Evolutionary conservation across 2,329 filamentous ascomycete genomes (phyloP), one percentile per base, ranked within the genome.

Genomic region (Ceratocystis papillata): DNA sequence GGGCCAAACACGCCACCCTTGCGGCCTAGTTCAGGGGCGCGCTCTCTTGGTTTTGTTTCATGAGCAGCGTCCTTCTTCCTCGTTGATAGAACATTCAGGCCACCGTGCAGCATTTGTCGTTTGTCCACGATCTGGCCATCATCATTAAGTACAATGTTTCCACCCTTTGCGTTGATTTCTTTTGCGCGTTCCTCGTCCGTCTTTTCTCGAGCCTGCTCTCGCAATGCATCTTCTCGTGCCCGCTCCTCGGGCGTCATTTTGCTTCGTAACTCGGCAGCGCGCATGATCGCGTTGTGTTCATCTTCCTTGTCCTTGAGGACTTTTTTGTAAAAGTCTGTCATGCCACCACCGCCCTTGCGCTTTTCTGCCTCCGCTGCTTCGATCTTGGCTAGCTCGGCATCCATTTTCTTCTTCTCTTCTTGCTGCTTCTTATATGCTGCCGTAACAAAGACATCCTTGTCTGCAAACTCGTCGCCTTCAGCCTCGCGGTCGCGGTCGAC

Each of bases 401-500:
- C 88, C 7, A 89, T 72, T 65, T 80, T 78, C 70, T 80, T 78
- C 69, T 89, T 86, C 74, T 92, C 89, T 73, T 87, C 88, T 72
- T 92, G 88, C 73, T 93, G 89, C 72, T 82, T 81, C 77, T 88
- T 90, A 74, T 94, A 95, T 45, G 89, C 89, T 67, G 85, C 87
- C 0, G 89, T 94, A 44, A 94, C 90, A 70, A 94, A 94, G 75
- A 87, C 89, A 73, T 94, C 90, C 77, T 92, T 94, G 71, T 87
- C 89, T 0, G 82, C 87, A 71, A 85, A 94, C 72, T 88, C 87
- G 44, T 93, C 89, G 20, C 89, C 89, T 73, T 94, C 90, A 0
- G 84, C 86, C 71, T 89, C 89, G 59, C 89, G 81, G 73, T 94
- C 89, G 28, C 86, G 81, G 70, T 88, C 86, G 70, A 94, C 80